phyloP scores from a whole-genome alignment of 2,329 filamentous ascomycete genomes.

The Botryotinia convoluta region DNA sequence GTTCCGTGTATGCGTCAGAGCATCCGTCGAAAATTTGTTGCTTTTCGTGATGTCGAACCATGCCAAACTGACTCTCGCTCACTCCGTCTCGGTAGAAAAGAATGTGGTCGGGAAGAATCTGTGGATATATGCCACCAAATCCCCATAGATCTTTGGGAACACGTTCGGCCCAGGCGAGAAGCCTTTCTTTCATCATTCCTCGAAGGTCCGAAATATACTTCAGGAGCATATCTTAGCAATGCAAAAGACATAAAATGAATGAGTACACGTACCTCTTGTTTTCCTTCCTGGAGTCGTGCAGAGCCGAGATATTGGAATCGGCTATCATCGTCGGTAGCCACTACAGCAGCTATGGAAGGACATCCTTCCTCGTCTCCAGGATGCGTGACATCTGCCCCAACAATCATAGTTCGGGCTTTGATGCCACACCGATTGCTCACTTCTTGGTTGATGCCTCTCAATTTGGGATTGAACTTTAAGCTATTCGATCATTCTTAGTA shows the following conservation, averaged over 20 bases:
- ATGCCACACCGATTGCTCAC: background rate
- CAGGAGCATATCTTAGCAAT: background rate
- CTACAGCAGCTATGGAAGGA: background rate
- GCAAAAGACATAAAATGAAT: background rate
- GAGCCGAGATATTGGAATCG: background rate
- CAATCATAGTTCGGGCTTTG: background rate
- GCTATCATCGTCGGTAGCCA: background rate
- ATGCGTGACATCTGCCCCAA: conserved; percentile 9
- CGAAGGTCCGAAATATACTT: background rate
- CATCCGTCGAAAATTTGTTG: background rate
- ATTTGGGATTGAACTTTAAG: background rate
- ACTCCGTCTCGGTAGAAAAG: conserved; percentile 3
- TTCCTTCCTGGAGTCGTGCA: background rate
- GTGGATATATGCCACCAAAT: background rate
- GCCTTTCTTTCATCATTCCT: background rate
- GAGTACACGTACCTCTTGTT: background rate
- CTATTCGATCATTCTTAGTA: background rate
- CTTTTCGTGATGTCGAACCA: background rate
- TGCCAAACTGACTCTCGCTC: background rate
- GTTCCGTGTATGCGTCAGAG: background rate
- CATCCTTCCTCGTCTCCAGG: background rate
- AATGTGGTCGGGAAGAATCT: background rate
- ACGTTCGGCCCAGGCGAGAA: background rate
- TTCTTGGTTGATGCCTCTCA: background rate
- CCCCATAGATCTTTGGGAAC: no score